Evolutionary conservation across 2,329 filamentous ascomycete species (phyloP), one percentile per base, ranked within the genome.

Genomic region (Ophiognomonia clavigignenti-juglandacearum): DNA sequence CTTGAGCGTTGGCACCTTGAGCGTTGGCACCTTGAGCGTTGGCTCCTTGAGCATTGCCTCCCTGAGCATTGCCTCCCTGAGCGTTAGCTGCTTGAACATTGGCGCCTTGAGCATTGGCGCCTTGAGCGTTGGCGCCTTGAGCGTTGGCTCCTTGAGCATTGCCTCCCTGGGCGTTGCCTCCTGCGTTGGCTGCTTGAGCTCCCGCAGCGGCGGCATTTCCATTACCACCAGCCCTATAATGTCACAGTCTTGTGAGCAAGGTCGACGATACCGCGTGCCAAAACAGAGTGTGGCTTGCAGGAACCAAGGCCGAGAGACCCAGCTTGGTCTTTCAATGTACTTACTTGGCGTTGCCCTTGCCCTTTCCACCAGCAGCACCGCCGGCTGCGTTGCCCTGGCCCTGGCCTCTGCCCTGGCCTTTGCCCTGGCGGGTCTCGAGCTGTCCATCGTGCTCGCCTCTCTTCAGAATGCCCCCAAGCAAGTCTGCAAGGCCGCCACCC

Each of bases 1-100:
- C 69, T 2, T 73, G 71, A 6, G 67, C 68, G 54, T 74, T 69
- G n/a, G n/a, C n/a, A n/a, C n/a, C n/a, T n/a, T n/a, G n/a, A n/a
- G n/a, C n/a, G n/a, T n/a, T n/a, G n/a, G n/a, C n/a, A n/a, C n/a
- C n/a, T n/a, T n/a, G n/a, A n/a, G n/a, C n/a, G n/a, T n/a, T n/a
- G n/a, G n/a, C n/a, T n/a, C n/a, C n/a, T n/a, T n/a, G n/a, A n/a
- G n/a, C n/a, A n/a, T n/a, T n/a, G n/a, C n/a, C n/a, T n/a, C n/a
- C n/a, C n/a, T n/a, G n/a, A n/a, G n/a, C n/a, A n/a, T n/a, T n/a
- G n/a, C n/a, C n/a, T n/a, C n/a, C n/a, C n/a, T n/a, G n/a, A n/a
- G n/a, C n/a, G n/a, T n/a, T n/a, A n/a, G n/a, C n/a, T n/a, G n/a
- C n/a, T n/a, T n/a, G n/a, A n/a, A n/a, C n/a, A n/a, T n/a, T n/a